Evolutionary conservation across 768 basidiomycete genomes (phyloP).

Genomic region (Leccinum longicurvipes): DNA sequence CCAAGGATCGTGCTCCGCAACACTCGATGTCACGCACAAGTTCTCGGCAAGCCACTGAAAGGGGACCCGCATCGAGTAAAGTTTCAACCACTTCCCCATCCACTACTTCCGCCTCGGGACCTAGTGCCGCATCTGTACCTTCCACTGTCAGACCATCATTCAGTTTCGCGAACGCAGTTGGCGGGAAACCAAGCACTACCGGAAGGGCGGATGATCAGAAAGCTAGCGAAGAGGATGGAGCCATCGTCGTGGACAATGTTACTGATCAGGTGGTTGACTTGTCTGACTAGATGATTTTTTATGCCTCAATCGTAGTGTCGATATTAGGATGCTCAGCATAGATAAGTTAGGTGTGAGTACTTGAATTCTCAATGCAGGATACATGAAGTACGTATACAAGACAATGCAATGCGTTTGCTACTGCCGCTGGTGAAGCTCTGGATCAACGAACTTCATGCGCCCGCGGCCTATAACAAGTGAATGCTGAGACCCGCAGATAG

Average conservation of each 20-base stretch:
- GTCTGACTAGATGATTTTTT: constrained; percentile 16
- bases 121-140: constrained; percentile 30
- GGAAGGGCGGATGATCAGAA: constrained; percentile 19
- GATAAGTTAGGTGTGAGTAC: background rate
- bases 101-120: constrained; percentile 12
- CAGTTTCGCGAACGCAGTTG: constrained; percentile 80
- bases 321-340: constrained; percentile 1
- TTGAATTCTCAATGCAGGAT: background rate
- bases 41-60: constrained; percentile 46
- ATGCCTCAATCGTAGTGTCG: constrained; percentile 13
- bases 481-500: background rate
- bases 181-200: constrained; percentile 25
- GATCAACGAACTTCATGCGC: constrained; percentile 66
- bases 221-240: constrained; percentile 5
- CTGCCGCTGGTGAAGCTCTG: constrained; percentile 40
- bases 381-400: background rate
- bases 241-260: constrained; percentile 4
- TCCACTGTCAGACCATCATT: constrained; percentile 64
- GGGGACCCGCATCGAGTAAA: constrained; percentile 32
- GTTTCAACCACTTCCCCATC: constrained; percentile 31
- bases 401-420: constrained; percentile 4
- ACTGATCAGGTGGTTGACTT: constrained; percentile 18
- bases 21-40: constrained; percentile 49
- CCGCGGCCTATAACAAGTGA: constrained; percentile 46
- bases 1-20: constrained; percentile 33